Base-by-base conservation (phyloP, 2,329 filamentous ascomycete genomes). In the Aspergillus vadensis region DNA sequence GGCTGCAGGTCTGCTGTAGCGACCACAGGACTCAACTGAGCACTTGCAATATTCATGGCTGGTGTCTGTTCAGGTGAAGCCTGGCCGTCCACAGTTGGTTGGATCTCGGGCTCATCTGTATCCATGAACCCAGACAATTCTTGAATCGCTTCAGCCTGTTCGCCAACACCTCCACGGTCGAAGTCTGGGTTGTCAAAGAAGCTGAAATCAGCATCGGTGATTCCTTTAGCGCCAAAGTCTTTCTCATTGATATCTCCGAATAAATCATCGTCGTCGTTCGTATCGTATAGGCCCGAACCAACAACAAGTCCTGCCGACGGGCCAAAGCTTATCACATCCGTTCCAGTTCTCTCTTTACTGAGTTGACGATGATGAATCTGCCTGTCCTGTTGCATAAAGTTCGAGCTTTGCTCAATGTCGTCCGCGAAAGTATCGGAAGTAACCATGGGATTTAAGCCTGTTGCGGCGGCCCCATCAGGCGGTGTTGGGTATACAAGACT, bases 141-240 rank as follows among this genome's bases (percentile, higher is more conserved):
- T 39, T 64, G 58, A 6, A 39, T 27, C 50, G 65, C 58, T n/a
- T 64, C 62, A 9, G 54, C 19, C n/a, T 55, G 47, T 19, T 62
- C 55, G 21, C 59, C 65, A 48, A 60, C 60, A 48, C 60, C 67
- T 55, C 71, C 67, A 7, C 61, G 61, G 9, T 70, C 70, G 51
- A 75, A 74, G 44, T 73, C 78, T 50, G 82, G 82, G 32, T 83
- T 82, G 68, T 88, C 86, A 66, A 88, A 88, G 70, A 88, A 88
- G 69, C 82, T 86, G 70, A 88, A 88, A 67, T 88, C 86, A 4
- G 82, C 85, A 67, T 88, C 86, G 2, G 82, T 85, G 21, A 86
- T 80, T n/a, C 79, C 81, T 66, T 82, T 82, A n/a, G 78, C 74
- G 21, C 77, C 82, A 69, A 85, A 85, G 50, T 80, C 78, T 53